Evolutionary conservation across 2,329 filamentous ascomycete species (phyloP).

Genomic region (Penicillium sp.): DNA sequence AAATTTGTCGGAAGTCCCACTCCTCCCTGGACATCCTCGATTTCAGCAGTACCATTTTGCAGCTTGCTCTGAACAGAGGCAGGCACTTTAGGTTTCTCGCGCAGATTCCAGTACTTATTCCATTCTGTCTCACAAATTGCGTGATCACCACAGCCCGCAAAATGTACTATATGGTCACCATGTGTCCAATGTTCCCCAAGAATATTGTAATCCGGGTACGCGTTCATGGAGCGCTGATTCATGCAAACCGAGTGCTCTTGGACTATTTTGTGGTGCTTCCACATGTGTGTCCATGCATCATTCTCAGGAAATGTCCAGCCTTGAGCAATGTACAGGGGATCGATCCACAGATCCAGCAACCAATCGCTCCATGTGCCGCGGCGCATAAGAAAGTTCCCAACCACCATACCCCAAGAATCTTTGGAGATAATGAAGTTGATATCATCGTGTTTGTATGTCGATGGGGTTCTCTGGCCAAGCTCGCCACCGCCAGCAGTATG

Average conservation of each 20-base stretch:
- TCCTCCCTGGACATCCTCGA: slow-evolving; percentile 1
- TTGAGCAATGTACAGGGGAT: slow-evolving; percentile 12
- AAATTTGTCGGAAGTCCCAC: not conserved
- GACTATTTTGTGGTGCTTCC: slow-evolving; percentile 11
- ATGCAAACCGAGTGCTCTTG: slow-evolving; percentile 6
- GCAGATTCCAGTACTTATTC: slow-evolving; percentile 7
- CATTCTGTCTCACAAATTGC: slow-evolving; percentile 1
- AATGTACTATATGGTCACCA: slow-evolving; percentile 10
- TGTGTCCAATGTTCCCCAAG: slow-evolving; percentile 8
- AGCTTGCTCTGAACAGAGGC: slow-evolving; percentile 1
- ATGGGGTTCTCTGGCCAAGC: not conserved
- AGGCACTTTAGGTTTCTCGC: slow-evolving; percentile 6
- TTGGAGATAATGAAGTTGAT: slow-evolving; percentile 11
- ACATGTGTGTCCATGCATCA: slow-evolving; percentile 9
- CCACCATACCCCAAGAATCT: slow-evolving; percentile 10
- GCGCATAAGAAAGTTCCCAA: slow-evolving; percentile 9
- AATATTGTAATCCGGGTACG: slow-evolving; percentile 6
- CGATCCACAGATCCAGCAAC: slow-evolving; percentile 12
- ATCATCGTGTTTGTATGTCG: slow-evolving; percentile 6
- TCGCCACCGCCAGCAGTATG: not conserved
- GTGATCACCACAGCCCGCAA: slow-evolving; percentile 9
- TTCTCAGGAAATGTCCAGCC: slow-evolving; percentile 12
- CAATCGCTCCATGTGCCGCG: slow-evolving; percentile 10
- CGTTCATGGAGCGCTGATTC: slow-evolving; percentile 9
- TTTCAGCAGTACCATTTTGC: slow-evolving; percentile 7